Conservation (phyloP, 2,329 filamentous ascomycete genomes). For the Aspergillus fijiensis region DNA sequence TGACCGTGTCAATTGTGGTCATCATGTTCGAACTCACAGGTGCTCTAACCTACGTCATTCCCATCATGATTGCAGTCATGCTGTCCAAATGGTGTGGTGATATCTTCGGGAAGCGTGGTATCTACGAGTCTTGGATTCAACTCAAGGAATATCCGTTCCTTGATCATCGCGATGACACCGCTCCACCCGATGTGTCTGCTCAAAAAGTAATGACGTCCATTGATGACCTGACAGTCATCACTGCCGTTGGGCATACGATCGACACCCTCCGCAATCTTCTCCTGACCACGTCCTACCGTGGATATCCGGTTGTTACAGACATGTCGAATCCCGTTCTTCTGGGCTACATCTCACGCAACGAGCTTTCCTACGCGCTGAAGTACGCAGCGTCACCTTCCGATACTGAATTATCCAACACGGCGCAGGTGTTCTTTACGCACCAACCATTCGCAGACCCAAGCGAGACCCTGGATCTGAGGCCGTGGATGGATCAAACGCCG, state of each 20-base stretch:
- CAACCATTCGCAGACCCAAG: conserved; percentile 76
- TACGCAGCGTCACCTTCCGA: conserved; percentile 53
- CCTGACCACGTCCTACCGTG: conserved; percentile 73
- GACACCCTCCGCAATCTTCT: conserved; percentile 70
- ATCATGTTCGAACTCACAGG: conserved; percentile 99
- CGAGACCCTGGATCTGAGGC: conserved; percentile 79
- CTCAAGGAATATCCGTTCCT: conserved; percentile 95
- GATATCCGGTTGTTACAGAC: conserved; percentile 86
- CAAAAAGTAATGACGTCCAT: conserved; percentile 87
- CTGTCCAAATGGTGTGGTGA: conserved; percentile 97
- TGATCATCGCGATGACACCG: conserved; percentile 79
- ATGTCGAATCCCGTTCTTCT: conserved; percentile 74
- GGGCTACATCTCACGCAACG: conserved; percentile 90
- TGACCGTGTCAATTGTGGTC: conserved; percentile 97
- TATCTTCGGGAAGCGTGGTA: conserved; percentile 85
- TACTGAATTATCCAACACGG: conserved; percentile 61
- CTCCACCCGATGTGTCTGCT: conserved; percentile 81
- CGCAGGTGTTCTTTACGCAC: conserved; percentile 81
- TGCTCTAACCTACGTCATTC: conserved; percentile 90
- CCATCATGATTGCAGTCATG: conserved; percentile 99
- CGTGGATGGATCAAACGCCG: conserved; percentile 99
- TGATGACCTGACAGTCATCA: conserved; percentile 85
- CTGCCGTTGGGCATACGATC: conserved; percentile 85
- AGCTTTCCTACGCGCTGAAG: conserved; percentile 78
- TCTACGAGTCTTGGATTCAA: conserved; percentile 98